Evolutionary conservation across 306 rosid genomes (phyloP).

Genomic region (Malus asiatica): DNA sequence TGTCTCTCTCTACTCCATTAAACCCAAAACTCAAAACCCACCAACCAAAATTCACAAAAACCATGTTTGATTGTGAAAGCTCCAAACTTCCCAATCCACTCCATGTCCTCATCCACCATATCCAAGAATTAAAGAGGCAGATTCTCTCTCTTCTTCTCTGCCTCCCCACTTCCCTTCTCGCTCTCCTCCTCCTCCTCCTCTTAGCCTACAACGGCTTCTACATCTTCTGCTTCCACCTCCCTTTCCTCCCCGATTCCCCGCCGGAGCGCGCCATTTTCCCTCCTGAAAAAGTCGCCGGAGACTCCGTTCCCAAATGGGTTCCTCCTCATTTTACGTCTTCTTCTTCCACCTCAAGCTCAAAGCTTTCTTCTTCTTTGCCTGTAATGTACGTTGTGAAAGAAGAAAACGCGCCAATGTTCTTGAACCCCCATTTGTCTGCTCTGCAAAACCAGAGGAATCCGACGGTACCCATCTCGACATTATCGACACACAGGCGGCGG

Average conservation of each 20-base stretch:
- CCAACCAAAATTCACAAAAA: background rate
- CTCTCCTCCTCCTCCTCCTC: constrained; percentile 49
- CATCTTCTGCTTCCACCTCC: constrained; percentile 37
- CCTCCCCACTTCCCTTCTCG: constrained; percentile 50
- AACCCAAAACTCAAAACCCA: background rate
- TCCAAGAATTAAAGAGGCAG: constrained; percentile 33
- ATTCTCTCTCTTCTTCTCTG: constrained; percentile 28
- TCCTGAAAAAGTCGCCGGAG: background rate
- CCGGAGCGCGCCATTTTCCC: background rate
- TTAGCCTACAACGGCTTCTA: constrained; percentile 55
- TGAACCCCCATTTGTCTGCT: constrained; percentile 21
- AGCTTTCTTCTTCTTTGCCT: constrained; percentile 25
- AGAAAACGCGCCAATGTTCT: constrained; percentile 21
- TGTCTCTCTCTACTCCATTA: background rate
- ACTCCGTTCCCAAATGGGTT: constrained; percentile 14
- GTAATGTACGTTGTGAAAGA: constrained; percentile 29
- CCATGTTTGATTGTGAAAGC: constrained; percentile 9
- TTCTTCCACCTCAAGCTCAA: constrained; percentile 16
- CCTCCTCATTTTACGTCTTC: constrained; percentile 7
- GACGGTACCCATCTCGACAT: background rate
- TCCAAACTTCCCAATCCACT: constrained; percentile 10
- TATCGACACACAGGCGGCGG: constrained; percentile 12
- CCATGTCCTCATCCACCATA: constrained; percentile 11
- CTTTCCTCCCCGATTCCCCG: constrained; percentile 25
- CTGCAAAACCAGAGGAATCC: constrained; percentile 17